A percentile compares a stretch with the other conserved stretches of the same genome.
Conservation (phyloP, 495 filamentous ascomycete species). For the Aspergillus saccharolyticus region DNA sequence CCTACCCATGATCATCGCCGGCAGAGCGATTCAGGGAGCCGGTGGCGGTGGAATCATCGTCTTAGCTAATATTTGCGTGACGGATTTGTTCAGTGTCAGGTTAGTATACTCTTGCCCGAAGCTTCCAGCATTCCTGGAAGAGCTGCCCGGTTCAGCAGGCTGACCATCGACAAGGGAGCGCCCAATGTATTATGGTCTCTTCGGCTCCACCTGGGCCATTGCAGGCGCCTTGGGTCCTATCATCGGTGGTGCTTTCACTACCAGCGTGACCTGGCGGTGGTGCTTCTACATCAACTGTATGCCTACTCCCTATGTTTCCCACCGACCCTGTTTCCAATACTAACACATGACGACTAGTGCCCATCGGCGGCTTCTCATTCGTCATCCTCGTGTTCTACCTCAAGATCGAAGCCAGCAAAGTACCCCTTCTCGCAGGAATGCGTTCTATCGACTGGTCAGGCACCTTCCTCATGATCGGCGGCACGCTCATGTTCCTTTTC, state of each 20-base stretch:
- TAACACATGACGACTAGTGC: conserved; percentile 38
- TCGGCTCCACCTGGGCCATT: conserved; percentile 70
- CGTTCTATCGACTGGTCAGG: conserved; percentile 75
- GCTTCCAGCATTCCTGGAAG: background rate
- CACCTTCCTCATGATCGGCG: conserved; percentile 63
- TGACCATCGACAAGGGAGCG: conserved; percentile 46
- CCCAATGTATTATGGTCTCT: conserved; percentile 57
- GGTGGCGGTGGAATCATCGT: conserved; percentile 79
- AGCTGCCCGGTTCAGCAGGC: conserved; percentile 4
- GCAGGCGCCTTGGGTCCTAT: conserved; percentile 70
- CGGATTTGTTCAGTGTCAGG: conserved; percentile 72
- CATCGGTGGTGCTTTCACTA: conserved; percentile 70
- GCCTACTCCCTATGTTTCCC: conserved; percentile 15
- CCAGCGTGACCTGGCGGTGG: conserved; percentile 57
- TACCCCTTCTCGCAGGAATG: conserved; percentile 63
- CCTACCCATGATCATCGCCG: conserved; percentile 71
- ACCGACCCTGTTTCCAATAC: background rate
- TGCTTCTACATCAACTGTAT: conserved; percentile 63
- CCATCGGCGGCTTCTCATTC: conserved; percentile 67
- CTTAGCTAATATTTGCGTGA: conserved; percentile 75
- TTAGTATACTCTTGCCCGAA: conserved; percentile 15
- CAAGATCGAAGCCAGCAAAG: conserved; percentile 70
- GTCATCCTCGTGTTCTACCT: conserved; percentile 64
- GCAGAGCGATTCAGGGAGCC: conserved; percentile 74
- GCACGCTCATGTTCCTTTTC: conserved; percentile 75